These are phyloP conservation scores for Globisporangium cystogenes DNA, from an alignment of 352 stramenopile genomes.

Conservation along the genomic window DNA sequence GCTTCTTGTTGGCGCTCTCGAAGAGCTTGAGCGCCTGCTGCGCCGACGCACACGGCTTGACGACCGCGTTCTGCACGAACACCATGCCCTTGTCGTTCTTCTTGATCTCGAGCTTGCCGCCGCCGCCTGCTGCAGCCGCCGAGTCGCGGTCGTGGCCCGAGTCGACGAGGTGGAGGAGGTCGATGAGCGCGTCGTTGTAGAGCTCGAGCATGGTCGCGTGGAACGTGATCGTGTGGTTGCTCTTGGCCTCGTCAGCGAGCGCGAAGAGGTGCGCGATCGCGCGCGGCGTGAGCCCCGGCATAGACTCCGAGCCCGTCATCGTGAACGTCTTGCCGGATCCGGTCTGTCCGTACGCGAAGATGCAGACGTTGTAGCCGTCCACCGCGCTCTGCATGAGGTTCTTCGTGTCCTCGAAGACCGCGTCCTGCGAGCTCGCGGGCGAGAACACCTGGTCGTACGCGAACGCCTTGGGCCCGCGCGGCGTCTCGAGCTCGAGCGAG, in stretches of 20 bases:
- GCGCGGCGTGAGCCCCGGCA: conserved; percentile 82
- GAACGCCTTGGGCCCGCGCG: conserved; percentile 83
- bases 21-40: conserved; percentile 86
- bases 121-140: not conserved
- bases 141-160: conserved; percentile 22
- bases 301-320: conserved; percentile 77
- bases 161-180: conserved; percentile 86
- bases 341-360: conserved; percentile 94
- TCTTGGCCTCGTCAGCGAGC: conserved; percentile 43
- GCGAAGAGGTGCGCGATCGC: conserved; percentile 85
- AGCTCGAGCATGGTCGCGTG: conserved; percentile 90
- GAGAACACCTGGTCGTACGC: conserved; percentile 89
- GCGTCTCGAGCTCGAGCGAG: conserved; percentile 79
- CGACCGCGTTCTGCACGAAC: conserved; percentile 81
- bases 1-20: conserved; percentile 82
- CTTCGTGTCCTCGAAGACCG: conserved; percentile 92
- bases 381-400: conserved; percentile 88
- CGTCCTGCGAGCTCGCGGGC: conserved; percentile 57
- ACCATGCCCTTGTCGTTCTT: conserved; percentile 92
- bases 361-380: conserved; percentile 91
- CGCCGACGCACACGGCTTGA: conserved; percentile 62
- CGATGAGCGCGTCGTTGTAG: conserved; percentile 90
- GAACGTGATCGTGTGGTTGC: conserved; percentile 64
- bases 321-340: conserved; percentile 93
- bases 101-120: conserved; percentile 90